phyloP scores from a whole-genome alignment of 768 basidiomycete species.

The Phlebiopsis flavidoalba region DNA sequence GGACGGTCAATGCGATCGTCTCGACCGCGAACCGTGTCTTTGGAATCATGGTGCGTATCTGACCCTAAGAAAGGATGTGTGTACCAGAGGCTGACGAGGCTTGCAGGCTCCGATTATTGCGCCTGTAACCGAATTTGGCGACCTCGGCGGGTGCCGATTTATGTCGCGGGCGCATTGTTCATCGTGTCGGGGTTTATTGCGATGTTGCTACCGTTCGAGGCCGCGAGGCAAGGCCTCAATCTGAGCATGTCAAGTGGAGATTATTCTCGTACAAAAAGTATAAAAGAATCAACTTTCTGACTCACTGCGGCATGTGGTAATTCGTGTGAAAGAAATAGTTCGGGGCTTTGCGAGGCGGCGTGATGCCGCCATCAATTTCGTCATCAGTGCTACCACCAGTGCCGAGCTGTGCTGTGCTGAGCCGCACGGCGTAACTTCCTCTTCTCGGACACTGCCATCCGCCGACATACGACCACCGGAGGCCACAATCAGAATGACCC shows the following conservation, averaged over 20 bases:
- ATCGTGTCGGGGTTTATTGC: conserved; percentile 43
- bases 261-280: too few species aligned
- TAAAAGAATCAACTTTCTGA: too few species aligned
- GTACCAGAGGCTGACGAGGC: background rate
- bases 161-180: conserved; percentile 49
- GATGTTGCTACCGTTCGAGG: conserved; percentile 50
- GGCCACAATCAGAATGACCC: too few species aligned
- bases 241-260: background rate
- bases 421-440: too few species aligned
- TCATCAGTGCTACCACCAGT: too few species aligned
- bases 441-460: too few species aligned
- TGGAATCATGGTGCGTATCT: conserved; percentile 47
- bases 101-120: conserved; percentile 44
- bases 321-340: background rate
- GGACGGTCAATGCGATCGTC: conserved; percentile 52
- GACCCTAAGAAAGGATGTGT: background rate
- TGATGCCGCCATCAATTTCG: background rate
- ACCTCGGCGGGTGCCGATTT: conserved; percentile 53
- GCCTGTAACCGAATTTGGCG: conserved; percentile 39
- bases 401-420: too few species aligned
- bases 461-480: too few species aligned
- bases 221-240: conserved; percentile 47
- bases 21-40: conserved; percentile 50
- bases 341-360: too few species aligned
- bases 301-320: too few species aligned